Evolutionary conservation across 2,329 filamentous ascomycete species (phyloP), one percentile per base, ranked within the genome.

Genomic region (Aspergillus arachidicola): DNA sequence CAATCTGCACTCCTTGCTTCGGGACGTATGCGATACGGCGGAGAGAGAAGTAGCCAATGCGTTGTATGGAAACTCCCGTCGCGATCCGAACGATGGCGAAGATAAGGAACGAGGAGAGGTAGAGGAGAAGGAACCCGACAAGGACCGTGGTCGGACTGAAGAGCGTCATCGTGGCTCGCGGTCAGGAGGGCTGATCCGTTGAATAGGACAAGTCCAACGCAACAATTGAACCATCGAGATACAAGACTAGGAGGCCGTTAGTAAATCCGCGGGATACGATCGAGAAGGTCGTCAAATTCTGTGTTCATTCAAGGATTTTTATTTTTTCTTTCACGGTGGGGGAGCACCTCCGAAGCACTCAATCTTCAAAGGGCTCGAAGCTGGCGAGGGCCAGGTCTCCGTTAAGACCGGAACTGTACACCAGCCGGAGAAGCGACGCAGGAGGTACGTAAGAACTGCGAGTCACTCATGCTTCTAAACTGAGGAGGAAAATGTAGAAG

Each of bases 11-110:
- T 70, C 95, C 95, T 86, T 97, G 93, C 78, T 86, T 89, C 32
- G 93, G 93, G 16, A 92, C 92, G 78, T 96, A 98, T 62, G 93
- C 91, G 66, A 99, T 90, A 70, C 94, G 91, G 68, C 94, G 90
- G 69, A 99, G 84, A 41, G 95, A 97, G 69, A 96, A 89, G 77
- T 96, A 96, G 66, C 95, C 95, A 70, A 99, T 87, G 70, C 95
- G 89, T 80, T 99, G 96, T 68, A 99, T 97, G 6, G 95, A 99
- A 62, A 99, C 84, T 65, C 95, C 95, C 41, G 94, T 98, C 65
- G 94, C 84, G 71, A 98, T 94, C 69, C 95, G 93, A 67, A 99
- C 81, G 71, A 98, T 86, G 73, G 95, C 95, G 78, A 99, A 97
- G 64, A 97, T 79, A 64, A 99, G 89, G 75, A 99, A 99, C 66